Base-by-base conservation (phyloP, 176 grass and related monocot species). In the Triticum aestivum region DNA sequence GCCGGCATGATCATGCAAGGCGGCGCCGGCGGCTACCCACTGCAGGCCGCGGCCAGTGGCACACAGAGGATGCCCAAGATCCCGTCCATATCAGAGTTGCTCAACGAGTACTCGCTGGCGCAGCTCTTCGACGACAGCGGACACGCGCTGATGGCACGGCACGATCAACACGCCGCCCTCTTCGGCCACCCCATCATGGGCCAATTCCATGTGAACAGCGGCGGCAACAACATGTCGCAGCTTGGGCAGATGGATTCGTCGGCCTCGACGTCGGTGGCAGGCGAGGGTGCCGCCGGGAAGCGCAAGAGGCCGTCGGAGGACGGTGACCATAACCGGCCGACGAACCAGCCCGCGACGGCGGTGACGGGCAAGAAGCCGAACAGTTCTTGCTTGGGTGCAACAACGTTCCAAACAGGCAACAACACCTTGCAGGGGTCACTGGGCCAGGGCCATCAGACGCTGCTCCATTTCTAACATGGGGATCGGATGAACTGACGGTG, bases 401-500 rank as follows among this genome's bases (percentile, higher is more conserved):
- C 90, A 69, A 82, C 83, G 64, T 95, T 93, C 84, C 85, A 87
- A 87, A 82, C 76, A 80, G 85, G 83, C 63, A 76, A 9, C 73
- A 91, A 29, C 82, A 65, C 69, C 8, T 75, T 91, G 89, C 85
- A 91, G 77, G 85, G 85, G 82, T 68, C 91, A 11, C 30, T 82
- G 14, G 85, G 78, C 68, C 69, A 80, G 65, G 61, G 62, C 67
- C 90, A 91, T 61, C 92, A 94, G 33, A 78, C 93, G 90, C 82
- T 92, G 68, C 86, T 91, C 52, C 88, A 89, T 77, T 83, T 88
- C 91, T 81, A 75, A 91, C 87, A 78, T 79, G 82, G 86, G 82
- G 75, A 17, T 21, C 73, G 26, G 73, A 84, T 93, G 84, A 90
- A 86, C 61, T 91, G 85, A 89, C 41, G 32, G 32, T 58, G 18